Base-by-base conservation (phyloP, 2,329 filamentous ascomycete species). In the Ophiostoma perfectum region DNA sequence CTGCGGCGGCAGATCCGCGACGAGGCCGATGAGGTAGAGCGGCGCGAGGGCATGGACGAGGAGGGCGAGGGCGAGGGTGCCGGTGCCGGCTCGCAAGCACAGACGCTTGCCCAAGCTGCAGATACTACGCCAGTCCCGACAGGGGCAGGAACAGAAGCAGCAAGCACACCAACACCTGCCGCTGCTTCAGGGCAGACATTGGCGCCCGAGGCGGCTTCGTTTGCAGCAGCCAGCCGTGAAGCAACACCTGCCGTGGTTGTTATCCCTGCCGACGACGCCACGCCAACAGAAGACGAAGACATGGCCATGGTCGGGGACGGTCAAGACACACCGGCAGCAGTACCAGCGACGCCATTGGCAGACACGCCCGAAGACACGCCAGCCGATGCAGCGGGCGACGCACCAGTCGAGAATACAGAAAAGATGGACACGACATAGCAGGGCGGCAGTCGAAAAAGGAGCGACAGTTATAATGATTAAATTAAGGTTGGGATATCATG, bases 11-110 rank as follows among this genome's bases (percentile, higher is more conserved):
- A 96, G 77, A 97, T 98, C 75, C 88, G 93, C 70, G 93, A 97
- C 75, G 94, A 97, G 82, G 96, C 97, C 80, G 93, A 97, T 77
- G 93, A 97, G 78, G 91, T 95, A 0, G 93, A 97, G 78, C 83
- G 92, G 58, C 86, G 92, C 67, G 92, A 96, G 77, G 92, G 92
- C 42, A 92, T 92, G 87, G 85, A 87, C 68, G 88, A 87, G 72
- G 88, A 87, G 64, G 85, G 82, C 16, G 88, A 89, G 87, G 88
- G 49, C 84, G 80, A 5, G 82, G 83, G 70, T 76, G 72, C 0
- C 76, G 64, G 47, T n/a, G 82, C 83, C 14, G 84, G 78, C 5
- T 36, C 84, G 84, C 67, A 78, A 79, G 78, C 1, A 84, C 81
- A 11, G 79, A 4, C 62, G n/a, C 47, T 18, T 1, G 42, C 42